Conservation (phyloP, 2,329 filamentous ascomycete species). For the Trichoderma hamatum region DNA sequence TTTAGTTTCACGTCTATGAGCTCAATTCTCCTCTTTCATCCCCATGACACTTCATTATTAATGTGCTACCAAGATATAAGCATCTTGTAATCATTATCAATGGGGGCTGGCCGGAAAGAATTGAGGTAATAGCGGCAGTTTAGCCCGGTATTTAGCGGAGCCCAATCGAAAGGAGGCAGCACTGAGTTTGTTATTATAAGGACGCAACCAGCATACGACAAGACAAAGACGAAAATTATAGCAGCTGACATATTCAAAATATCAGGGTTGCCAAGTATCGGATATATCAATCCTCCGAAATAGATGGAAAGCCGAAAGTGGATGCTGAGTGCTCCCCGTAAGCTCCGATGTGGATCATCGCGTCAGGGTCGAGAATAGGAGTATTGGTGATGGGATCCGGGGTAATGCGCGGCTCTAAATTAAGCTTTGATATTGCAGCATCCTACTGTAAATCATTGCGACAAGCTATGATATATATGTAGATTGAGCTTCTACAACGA, state of each 20-base stretch:
- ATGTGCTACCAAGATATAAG: not conserved
- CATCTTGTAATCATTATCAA: constrained; percentile 10
- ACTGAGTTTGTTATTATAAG: not conserved
- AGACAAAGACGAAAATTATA: not conserved
- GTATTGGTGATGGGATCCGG: not conserved
- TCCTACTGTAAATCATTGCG: not conserved
- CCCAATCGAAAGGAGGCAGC: not conserved
- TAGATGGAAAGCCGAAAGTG: constrained; percentile 3
- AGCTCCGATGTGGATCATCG: not conserved
- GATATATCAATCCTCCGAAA: constrained; percentile 6
- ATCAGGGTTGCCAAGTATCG: not conserved
- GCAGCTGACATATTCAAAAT: not conserved
- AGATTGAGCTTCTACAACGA: too few relatives aligned
- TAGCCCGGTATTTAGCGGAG: not conserved
- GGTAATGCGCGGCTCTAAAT: not conserved
- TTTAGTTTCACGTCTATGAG: not conserved
- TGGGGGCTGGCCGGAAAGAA: not conserved
- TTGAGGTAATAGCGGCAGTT: not conserved
- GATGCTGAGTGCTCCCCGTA: not conserved
- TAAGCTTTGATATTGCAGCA: not conserved
- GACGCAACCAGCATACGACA: not conserved
- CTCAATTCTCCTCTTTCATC: not conserved
- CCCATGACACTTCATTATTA: not conserved
- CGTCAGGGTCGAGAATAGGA: not conserved
- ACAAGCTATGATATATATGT: not conserved